A percentile compares a stretch with the other conserved stretches of the same genome.
Evolutionary conservation across 2,329 filamentous ascomycete genomes (phyloP).

Genomic region (Cytospora paraplurivora): DNA sequence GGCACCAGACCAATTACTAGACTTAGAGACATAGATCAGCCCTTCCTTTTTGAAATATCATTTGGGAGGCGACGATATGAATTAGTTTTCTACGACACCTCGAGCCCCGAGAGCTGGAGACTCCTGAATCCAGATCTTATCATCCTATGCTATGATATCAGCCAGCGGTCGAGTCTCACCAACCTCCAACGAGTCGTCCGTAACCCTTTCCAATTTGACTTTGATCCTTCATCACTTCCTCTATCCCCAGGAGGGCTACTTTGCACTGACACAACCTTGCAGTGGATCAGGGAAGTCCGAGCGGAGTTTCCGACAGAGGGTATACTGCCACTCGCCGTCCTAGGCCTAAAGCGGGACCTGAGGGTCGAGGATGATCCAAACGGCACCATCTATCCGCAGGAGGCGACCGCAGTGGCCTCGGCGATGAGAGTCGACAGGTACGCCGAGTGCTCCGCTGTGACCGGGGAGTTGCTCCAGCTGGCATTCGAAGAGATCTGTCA

Average conservation of each 20-base stretch:
- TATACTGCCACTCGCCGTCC: conserved; percentile 55
- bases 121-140: conserved; percentile 60
- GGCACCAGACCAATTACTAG: conserved; percentile 47
- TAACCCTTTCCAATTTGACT: conserved; percentile 24
- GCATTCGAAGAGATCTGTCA: conserved; percentile 63
- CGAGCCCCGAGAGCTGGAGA: conserved; percentile 60
- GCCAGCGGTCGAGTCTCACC: conserved; percentile 58
- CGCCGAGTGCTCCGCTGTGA: conserved; percentile 64
- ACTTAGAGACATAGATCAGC: conserved; percentile 61
- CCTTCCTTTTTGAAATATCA: conserved; percentile 59
- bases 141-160: conserved; percentile 64
- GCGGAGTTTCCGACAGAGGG: conserved; percentile 50
- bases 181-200: conserved; percentile 59
- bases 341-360: conserved; percentile 64
- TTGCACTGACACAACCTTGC: conserved; percentile 17
- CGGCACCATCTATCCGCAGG: conserved; percentile 62
- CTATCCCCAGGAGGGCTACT: background rate
- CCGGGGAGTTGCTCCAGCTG: conserved; percentile 59
- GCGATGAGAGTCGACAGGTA: conserved; percentile 64
- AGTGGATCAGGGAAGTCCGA: conserved; percentile 62
- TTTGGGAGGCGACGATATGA: conserved; percentile 50
- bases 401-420: conserved; percentile 59
- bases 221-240: background rate
- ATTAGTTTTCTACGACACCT: conserved; percentile 63
- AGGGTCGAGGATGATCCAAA: conserved; percentile 60